Evolutionary conservation across 2,329 filamentous ascomycete species (phyloP).

Genomic region (Capronia coronata): DNA sequence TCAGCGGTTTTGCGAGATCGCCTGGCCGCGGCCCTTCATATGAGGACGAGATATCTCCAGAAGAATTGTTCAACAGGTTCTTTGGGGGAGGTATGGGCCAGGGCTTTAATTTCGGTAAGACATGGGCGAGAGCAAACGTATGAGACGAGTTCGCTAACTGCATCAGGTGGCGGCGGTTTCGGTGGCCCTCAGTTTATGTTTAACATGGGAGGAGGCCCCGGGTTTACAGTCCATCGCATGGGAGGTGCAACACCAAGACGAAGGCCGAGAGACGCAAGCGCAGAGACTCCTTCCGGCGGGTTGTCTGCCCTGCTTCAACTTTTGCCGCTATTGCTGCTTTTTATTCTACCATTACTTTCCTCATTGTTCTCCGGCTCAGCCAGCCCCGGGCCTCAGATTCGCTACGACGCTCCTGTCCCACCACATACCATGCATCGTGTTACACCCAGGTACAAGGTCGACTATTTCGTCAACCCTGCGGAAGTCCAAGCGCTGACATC

Average conservation of each 20-base stretch:
- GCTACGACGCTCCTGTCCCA: slow-evolving; percentile 63
- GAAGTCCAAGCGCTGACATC: slow-evolving; percentile 66
- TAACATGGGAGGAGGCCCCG: slow-evolving; percentile 85
- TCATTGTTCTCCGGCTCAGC: slow-evolving; percentile 62
- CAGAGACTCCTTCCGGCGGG: slow-evolving; percentile 47
- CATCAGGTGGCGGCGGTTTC: slow-evolving; percentile 52
- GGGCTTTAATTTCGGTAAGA: slow-evolving; percentile 60
- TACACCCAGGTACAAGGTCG: slow-evolving; percentile 63
- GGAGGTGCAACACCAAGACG: slow-evolving; percentile 70
- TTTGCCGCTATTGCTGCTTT: slow-evolving; percentile 81
- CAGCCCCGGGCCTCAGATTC: slow-evolving; percentile 60
- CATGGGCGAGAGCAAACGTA: slow-evolving; percentile 11
- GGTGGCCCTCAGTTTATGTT: slow-evolving; percentile 89
- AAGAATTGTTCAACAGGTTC: slow-evolving; percentile 95
- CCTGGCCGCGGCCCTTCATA: slow-evolving; percentile 56
- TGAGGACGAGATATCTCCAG: slow-evolving; percentile 88
- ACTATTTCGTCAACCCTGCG: slow-evolving; percentile 77
- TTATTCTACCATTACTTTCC: slow-evolving; percentile 75
- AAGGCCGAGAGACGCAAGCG: slow-evolving; percentile 62
- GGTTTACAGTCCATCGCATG: slow-evolving; percentile 91
- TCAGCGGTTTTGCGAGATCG: slow-evolving; percentile 43
- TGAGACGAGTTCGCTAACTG: slow-evolving; percentile 11
- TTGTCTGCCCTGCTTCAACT: slow-evolving; percentile 61
- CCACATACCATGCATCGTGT: slow-evolving; percentile 69
- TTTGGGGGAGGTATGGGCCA: slow-evolving; percentile 66